Evolutionary conservation across 805 yeast species (phyloP).

Genomic region (Wickerhamomyces rabaulensis): DNA sequence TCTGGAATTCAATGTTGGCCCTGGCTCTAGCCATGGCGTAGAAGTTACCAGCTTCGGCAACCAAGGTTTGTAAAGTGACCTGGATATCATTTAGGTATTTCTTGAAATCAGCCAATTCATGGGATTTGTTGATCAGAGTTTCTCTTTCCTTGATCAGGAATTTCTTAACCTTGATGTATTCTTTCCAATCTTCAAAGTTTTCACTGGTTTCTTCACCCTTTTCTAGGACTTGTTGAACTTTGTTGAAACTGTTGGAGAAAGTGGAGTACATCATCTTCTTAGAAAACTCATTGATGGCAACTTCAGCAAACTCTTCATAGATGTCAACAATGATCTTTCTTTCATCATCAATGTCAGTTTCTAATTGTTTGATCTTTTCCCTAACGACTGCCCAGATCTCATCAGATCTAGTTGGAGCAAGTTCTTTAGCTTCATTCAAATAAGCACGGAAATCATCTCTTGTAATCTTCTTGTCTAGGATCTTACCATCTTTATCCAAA

Average conservation of each 20-base stretch:
- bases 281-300: constrained; percentile 59
- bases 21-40: constrained; percentile 51
- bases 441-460: constrained; percentile 44
- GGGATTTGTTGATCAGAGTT: constrained; percentile 32
- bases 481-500: constrained; percentile 29
- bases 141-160: constrained; percentile 53
- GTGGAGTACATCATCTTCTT: constrained; percentile 44
- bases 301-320: constrained; percentile 70
- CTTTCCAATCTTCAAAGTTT: constrained; percentile 54
- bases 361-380: constrained; percentile 26
- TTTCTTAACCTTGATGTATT: constrained; percentile 52
- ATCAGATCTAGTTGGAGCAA: constrained; percentile 27
- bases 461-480: constrained; percentile 33
- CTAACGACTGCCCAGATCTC: constrained; percentile 28
- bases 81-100: constrained; percentile 30
- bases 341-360: constrained; percentile 30
- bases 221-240: constrained; percentile 4
- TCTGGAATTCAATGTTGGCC: constrained; percentile 53
- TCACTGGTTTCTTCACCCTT: constrained; percentile 24
- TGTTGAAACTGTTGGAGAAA: constrained; percentile 20
- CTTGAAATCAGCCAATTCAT: constrained; percentile 26
- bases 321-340: constrained; percentile 52
- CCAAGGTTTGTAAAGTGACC: constrained; percentile 39
- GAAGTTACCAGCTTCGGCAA: constrained; percentile 59
- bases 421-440: constrained; percentile 28